phyloP scores from a whole-genome alignment of 805 yeast species.

The Saccharomyces mikatae region DNA sequence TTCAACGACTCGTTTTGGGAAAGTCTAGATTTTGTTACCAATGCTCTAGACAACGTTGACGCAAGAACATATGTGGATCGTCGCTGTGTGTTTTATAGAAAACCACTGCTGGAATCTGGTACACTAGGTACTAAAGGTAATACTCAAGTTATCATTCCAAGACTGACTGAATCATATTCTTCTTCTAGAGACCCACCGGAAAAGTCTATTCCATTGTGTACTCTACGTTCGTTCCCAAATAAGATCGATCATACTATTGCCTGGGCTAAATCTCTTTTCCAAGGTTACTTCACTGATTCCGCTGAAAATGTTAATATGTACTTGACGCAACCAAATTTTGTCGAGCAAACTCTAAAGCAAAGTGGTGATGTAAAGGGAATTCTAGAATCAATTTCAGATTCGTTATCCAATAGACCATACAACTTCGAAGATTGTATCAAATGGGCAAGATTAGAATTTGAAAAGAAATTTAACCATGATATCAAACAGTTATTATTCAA shows the following conservation, averaged over 20 bases:
- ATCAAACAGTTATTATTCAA: conserved; percentile 84
- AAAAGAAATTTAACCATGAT: conserved; percentile 74
- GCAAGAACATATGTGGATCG: conserved; percentile 97
- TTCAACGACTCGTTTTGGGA: conserved; percentile 85
- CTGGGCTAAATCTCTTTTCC: conserved; percentile 95
- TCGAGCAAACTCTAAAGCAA: conserved; percentile 84
- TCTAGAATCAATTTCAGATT: conserved; percentile 67
- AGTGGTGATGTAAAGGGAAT: conserved; percentile 86
- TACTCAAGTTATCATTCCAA: conserved; percentile 92
- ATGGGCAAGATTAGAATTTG: conserved; percentile 92
- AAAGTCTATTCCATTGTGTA: conserved; percentile 93
- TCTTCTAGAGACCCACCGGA: conserved; percentile 98
- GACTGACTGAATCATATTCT: conserved; percentile 89
- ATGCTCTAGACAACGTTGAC: conserved; percentile 94
- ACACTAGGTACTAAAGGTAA: conserved; percentile 98
- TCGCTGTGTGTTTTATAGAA: conserved; percentile 86
- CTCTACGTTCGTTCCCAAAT: conserved; percentile 94
- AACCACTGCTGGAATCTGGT: conserved; percentile 90
- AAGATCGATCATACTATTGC: conserved; percentile 98
- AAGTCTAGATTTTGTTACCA: conserved; percentile 78
- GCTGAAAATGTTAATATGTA: conserved; percentile 90
- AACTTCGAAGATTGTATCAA: conserved; percentile 86
- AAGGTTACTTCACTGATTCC: conserved; percentile 82
- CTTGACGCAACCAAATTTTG: conserved; percentile 84
- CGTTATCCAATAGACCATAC: conserved; percentile 75